A percentile compares a stretch with the other conserved stretches of the same genome.
Conservation (phyloP, 208 protist species). For the Wallacemonas collosoma region DNA sequence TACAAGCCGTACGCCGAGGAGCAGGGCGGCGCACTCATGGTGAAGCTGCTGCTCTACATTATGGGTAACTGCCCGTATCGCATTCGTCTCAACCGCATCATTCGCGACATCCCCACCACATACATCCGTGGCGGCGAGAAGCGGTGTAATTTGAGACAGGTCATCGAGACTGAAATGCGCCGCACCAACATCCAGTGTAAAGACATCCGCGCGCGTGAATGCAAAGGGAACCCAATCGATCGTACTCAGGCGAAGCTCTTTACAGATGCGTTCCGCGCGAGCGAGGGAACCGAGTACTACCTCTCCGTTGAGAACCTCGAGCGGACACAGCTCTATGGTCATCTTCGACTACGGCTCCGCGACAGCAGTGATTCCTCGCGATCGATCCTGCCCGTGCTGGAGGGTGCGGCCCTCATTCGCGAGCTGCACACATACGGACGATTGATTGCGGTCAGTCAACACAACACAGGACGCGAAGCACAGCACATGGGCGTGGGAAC, state of each 20-base stretch:
- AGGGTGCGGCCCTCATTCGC: slow-evolving; percentile 94
- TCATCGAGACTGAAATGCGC: slow-evolving; percentile 96
- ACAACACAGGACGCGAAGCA: slow-evolving; percentile 90
- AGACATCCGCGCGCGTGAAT: slow-evolving; percentile 96
- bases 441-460: slow-evolving; percentile 67
- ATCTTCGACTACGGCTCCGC: slow-evolving; percentile 83
- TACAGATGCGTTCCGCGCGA: slow-evolving; percentile 77
- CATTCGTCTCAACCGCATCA: slow-evolving; percentile 98
- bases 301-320: slow-evolving; percentile 81
- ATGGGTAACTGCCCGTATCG: slow-evolving; percentile 97
- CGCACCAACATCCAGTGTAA: slow-evolving; percentile 88
- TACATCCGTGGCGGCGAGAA: slow-evolving; percentile 98
- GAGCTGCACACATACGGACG: slow-evolving; percentile 98
- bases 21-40: slow-evolving; percentile 75
- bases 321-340: slow-evolving; percentile 87
- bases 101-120: slow-evolving; percentile 98
- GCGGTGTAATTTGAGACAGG: slow-evolving; percentile 97
- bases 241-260: slow-evolving; percentile 65
- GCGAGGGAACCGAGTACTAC: slow-evolving; percentile 83
- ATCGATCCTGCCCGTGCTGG: slow-evolving; percentile 90
- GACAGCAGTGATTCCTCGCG: slow-evolving; percentile 58
- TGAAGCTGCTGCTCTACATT: slow-evolving; percentile 96
- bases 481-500: slow-evolving; percentile 98
- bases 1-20: slow-evolving; percentile 96
- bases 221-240: slow-evolving; percentile 78